Conservation (phyloP, 192 early-diverging fungal genomes). For the Mortierella alpina region DNA sequence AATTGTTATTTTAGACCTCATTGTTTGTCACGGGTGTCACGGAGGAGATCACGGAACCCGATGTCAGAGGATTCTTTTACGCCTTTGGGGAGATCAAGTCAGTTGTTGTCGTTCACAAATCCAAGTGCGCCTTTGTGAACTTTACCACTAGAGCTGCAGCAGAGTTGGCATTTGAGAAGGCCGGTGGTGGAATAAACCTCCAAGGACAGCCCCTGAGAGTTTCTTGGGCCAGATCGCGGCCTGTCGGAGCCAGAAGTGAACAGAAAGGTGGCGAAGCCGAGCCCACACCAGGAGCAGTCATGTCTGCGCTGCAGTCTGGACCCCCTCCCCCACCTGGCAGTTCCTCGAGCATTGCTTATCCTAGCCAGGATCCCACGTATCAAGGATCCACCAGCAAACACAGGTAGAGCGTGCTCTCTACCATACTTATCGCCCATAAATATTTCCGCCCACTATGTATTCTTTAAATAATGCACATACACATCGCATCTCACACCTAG, state of each 20-base stretch:
- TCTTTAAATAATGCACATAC: no score
- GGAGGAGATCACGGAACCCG: slow-evolving; percentile 73
- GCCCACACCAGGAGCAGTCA: slow-evolving; percentile 23
- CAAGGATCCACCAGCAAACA: slow-evolving; percentile 58
- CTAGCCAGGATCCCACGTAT: slow-evolving; percentile 62
- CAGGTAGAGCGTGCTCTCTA: slow-evolving; percentile 7
- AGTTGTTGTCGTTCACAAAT: slow-evolving; percentile 81
- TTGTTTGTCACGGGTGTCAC: slow-evolving; percentile 89
- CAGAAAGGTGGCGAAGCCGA: slow-evolving; percentile 29
- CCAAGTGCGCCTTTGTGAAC: slow-evolving; percentile 92
- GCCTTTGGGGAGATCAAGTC: slow-evolving; percentile 92
- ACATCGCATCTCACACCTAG: no score
- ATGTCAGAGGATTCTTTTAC: slow-evolving; percentile 80
- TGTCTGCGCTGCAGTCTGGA: slow-evolving; percentile 49
- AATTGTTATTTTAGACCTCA: slow-evolving; percentile 65
- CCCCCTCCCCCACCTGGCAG: slow-evolving; percentile 58
- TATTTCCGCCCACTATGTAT: not conserved
- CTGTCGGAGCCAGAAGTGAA: slow-evolving; percentile 75
- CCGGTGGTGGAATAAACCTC: slow-evolving; percentile 77
- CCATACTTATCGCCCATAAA: not conserved
- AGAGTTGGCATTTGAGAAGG: slow-evolving; percentile 82
- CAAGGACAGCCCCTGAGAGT: slow-evolving; percentile 78
- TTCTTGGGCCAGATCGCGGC: slow-evolving; percentile 86
- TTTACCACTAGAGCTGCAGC: slow-evolving; percentile 83
- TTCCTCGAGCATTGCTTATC: slow-evolving; percentile 32